A percentile compares a stretch with the other conserved stretches of the same genome.
Conservation (phyloP, 257 asterid species). For the Primulina huaijiensis region DNA sequence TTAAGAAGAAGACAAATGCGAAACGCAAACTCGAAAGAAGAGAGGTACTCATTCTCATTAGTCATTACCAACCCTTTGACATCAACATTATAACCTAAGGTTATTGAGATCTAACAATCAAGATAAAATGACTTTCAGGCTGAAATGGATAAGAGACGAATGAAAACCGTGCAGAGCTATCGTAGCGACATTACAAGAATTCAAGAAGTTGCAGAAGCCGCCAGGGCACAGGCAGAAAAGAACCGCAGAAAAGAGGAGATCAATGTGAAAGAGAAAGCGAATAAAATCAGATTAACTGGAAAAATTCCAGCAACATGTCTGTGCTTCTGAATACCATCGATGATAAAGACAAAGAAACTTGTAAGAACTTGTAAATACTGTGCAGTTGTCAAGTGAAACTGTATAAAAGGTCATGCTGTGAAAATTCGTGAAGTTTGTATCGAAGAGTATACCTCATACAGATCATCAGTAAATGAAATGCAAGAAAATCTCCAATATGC, state of each 20-base stretch:
- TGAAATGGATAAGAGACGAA: slow-evolving; percentile 56
- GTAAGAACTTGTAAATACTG: slow-evolving; percentile 19
- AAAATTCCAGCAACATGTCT: slow-evolving; percentile 62
- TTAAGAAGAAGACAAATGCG: slow-evolving; percentile 34
- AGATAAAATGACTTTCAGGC: slow-evolving; percentile 46
- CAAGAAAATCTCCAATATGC: background rate
- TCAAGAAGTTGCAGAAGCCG: slow-evolving; percentile 48
- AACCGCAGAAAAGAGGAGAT: slow-evolving; percentile 60
- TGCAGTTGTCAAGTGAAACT: slow-evolving; percentile 13
- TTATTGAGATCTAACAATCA: slow-evolving; percentile 18
- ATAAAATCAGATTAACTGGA: slow-evolving; percentile 70
- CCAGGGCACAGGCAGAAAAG: slow-evolving; percentile 51
- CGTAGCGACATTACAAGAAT: slow-evolving; percentile 40
- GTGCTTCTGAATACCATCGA: slow-evolving; percentile 45
- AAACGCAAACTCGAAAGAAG: slow-evolving; percentile 30
- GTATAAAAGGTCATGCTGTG: slow-evolving; percentile 8
- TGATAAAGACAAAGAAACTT: slow-evolving; percentile 4
- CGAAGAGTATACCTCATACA: background rate
- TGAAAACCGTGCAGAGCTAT: slow-evolving; percentile 42
- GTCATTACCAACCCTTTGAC: slow-evolving; percentile 9
- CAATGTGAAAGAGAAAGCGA: slow-evolving; percentile 63
- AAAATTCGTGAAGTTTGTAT: slow-evolving; percentile 6
- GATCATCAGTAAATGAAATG: background rate
- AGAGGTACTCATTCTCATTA: slow-evolving; percentile 47
- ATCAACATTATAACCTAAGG: slow-evolving; percentile 13